Percentiles rank a stretch among this genome's conserved stretches.
Conservation (phyloP, 1,284 basidiomycete genomes). For the Gymnopus androsaceus region DNA sequence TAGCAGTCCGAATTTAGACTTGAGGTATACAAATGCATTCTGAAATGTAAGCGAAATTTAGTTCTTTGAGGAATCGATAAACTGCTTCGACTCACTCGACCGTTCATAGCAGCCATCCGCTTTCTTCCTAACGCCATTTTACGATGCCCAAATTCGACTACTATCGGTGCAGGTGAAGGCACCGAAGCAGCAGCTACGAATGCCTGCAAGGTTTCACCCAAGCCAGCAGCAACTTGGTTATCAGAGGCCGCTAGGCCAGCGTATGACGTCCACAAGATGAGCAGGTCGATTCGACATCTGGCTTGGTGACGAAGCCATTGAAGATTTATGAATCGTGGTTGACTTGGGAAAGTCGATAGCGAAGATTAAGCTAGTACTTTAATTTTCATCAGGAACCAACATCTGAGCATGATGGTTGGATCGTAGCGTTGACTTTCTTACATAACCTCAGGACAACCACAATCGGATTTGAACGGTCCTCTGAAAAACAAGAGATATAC, state of each 20-base stretch:
- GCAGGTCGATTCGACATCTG: too few species aligned
- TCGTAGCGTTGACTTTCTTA: too few species aligned
- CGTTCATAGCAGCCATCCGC: constrained; percentile 32
- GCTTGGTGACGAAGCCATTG: too few species aligned
- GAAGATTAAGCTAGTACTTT: too few species aligned
- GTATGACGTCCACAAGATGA: constrained; percentile 9
- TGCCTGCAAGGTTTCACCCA: constrained; percentile 17
- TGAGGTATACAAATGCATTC: constrained; percentile 36
- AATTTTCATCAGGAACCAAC: not conserved
- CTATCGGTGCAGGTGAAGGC: constrained; percentile 12
- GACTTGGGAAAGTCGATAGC: too few species aligned
- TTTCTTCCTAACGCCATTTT: constrained; percentile 35
- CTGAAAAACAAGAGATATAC: too few species aligned
- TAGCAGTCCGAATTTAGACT: constrained; percentile 36
- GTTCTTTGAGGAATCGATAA: not conserved
- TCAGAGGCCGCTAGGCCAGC: constrained; percentile 11
- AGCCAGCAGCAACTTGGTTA: constrained; percentile 17
- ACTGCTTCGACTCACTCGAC: constrained; percentile 26
- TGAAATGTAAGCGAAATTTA: constrained; percentile 9
- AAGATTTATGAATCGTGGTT: too few species aligned
- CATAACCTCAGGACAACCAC: too few species aligned
- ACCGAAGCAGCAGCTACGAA: constrained; percentile 3
- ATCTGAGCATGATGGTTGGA: too few species aligned
- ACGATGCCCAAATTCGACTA: constrained; percentile 30
- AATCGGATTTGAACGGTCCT: too few species aligned